These are phyloP conservation scores for Pestalotiopsis sp. DNA, from an alignment of 2,329 filamentous ascomycete species.

Conservation along the genomic window DNA sequence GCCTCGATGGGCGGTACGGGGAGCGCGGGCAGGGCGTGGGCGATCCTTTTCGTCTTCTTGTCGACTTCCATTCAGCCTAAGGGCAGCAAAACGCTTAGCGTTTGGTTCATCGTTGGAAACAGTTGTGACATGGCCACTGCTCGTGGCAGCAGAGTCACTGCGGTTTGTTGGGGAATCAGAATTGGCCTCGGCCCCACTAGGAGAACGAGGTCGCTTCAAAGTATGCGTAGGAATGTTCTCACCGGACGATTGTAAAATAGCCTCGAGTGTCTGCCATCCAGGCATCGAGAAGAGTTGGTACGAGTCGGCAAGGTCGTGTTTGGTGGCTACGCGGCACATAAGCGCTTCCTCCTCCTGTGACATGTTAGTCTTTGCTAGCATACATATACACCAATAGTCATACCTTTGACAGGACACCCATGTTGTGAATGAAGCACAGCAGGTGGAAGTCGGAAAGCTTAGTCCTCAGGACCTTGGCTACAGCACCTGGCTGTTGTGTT, in stretches of 20 bases:
- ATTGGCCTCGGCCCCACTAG: conserved; percentile 36
- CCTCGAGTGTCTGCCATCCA: conserved; percentile 92
- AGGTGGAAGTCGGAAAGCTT: conserved; percentile 91
- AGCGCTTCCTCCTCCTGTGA: conserved; percentile 84
- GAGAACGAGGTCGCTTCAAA: conserved; percentile 62
- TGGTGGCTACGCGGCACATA: conserved; percentile 81
- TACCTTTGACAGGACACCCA: conserved; percentile 86
- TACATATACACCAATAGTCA: conserved; percentile 3
- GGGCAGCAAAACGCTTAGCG: conserved; percentile 40
- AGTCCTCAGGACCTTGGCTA: conserved; percentile 70
- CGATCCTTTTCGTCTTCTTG: conserved; percentile 5
- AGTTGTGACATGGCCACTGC: conserved; percentile 15
- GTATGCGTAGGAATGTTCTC: conserved; percentile 72
- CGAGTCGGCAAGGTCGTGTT: conserved; percentile 78
- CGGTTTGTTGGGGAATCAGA: conserved; percentile 12
- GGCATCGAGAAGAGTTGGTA: conserved; percentile 83
- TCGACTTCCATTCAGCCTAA: conserved; percentile 35
- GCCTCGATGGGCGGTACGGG: neutral
- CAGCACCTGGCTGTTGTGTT: conserved; percentile 74
- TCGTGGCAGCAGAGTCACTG: conserved; percentile 2
- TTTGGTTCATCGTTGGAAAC: conserved; percentile 33
- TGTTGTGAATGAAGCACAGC: conserved; percentile 80
- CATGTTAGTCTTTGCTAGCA: neutral
- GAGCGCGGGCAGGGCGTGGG: conserved; percentile 3
- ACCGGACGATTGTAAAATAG: conserved; percentile 95